phyloP scores from a whole-genome alignment of 176 grass and related monocot genomes.

The Chloris gayana region DNA sequence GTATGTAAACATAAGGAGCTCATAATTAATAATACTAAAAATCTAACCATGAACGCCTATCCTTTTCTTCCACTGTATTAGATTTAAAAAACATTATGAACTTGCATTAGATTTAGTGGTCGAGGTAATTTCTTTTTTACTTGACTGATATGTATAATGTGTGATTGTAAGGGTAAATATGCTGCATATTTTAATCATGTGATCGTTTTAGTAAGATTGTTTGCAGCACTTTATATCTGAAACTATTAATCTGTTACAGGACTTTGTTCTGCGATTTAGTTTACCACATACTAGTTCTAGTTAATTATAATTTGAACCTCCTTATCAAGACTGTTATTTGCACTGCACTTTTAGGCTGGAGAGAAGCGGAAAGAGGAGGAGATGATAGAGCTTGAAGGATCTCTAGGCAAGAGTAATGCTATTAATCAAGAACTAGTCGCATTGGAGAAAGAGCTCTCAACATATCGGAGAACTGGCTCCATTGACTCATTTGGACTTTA shows the following conservation, averaged over 20 bases:
- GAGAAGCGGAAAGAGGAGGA: slow-evolving; percentile 97
- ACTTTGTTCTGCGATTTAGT: not conserved
- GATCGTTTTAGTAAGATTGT: not conserved
- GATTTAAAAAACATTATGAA: not conserved
- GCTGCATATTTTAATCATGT: not conserved
- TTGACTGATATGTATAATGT: slow-evolving; percentile 6
- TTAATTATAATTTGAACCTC: slow-evolving; percentile 11
- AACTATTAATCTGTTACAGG: slow-evolving; percentile 4
- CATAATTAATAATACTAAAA: not conserved
- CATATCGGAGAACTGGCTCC: slow-evolving; percentile 65
- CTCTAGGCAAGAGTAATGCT: slow-evolving; percentile 78
- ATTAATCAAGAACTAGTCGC: slow-evolving; percentile 79
- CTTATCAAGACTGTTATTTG: slow-evolving; percentile 31
- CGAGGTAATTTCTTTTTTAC: not conserved
- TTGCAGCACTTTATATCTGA: not conserved
- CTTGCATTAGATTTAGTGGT: not conserved
- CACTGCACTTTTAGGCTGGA: slow-evolving; percentile 65
- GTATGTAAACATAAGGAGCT: not conserved
- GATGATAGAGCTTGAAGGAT: slow-evolving; percentile 90
- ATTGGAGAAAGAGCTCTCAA: slow-evolving; percentile 87
- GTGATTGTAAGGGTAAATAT: slow-evolving; percentile 12
- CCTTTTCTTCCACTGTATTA: not conserved
- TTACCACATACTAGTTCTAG: slow-evolving; percentile 1
- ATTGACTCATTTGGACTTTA: slow-evolving; percentile 94
- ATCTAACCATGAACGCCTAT: not conserved